Evolutionary conservation across 1,284 basidiomycete species (phyloP).

Genomic region (Trametes polyzona): DNA sequence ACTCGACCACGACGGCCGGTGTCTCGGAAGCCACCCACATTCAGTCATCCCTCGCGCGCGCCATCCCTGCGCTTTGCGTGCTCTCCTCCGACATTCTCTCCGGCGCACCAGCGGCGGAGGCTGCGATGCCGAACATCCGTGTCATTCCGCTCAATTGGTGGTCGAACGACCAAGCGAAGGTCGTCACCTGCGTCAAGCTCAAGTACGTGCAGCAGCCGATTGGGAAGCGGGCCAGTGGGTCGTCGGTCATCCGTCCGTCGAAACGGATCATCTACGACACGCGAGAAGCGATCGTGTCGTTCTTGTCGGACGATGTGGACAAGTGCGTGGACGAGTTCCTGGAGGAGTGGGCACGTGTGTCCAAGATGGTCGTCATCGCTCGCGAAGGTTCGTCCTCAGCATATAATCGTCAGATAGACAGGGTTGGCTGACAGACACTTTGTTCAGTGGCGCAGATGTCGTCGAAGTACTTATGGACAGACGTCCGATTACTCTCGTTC

Average conservation of each 20-base stretch:
- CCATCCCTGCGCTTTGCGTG: constrained; percentile 83
- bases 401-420: background rate
- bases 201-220: constrained; percentile 87
- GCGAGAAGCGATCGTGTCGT: constrained; percentile 82
- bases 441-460: constrained; percentile 82
- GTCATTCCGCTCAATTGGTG: constrained; percentile 92
- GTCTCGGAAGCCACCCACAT: constrained; percentile 54
- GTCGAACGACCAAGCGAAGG: constrained; percentile 73
- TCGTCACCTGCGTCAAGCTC: constrained; percentile 85
- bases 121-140: constrained; percentile 88
- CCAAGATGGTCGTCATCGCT: constrained; percentile 91
- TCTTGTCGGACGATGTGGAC: constrained; percentile 83
- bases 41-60: constrained; percentile 71
- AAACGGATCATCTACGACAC: constrained; percentile 88
- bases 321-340: constrained; percentile 88
- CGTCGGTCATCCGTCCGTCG: constrained; percentile 73
- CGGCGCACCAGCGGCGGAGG: constrained; percentile 82
- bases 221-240: constrained; percentile 64
- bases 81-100: constrained; percentile 80
- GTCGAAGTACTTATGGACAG: constrained; percentile 67
- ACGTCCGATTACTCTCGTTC: constrained; percentile 81
- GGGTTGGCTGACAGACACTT: constrained; percentile 3
- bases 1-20: constrained; percentile 52
- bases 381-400: constrained; percentile 64
- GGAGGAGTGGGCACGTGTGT: constrained; percentile 89